Evolutionary conservation across 2,329 filamentous ascomycete genomes (phyloP), one percentile per base, ranked within the genome.

Genomic region (Diaporthe longicolla): DNA sequence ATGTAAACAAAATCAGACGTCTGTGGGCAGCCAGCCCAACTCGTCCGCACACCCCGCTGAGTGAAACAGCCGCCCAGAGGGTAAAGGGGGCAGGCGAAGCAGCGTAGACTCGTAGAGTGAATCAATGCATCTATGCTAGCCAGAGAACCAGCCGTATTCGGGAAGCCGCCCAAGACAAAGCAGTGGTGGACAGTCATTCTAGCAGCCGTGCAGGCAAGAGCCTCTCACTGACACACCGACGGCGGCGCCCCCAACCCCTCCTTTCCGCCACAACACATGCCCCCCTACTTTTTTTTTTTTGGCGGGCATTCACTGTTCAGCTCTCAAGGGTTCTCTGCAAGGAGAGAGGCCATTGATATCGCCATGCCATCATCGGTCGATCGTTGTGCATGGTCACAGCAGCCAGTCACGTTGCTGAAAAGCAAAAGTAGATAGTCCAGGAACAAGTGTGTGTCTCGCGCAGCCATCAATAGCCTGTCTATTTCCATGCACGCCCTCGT

Each of bases 391-490:
- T 29, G 21, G n/a, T n/a, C 15, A 13, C n/a, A 26, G 5, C 32
- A 68, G 63, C 45, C 45, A 35, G n/a, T 37, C 63, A 66, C 19
- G n/a, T 13, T 37, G 48, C 48, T n/a, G 29, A 52, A 32, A 48
- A 52, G 9, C 19, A 37, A 37, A 26, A 37, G 13, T 52, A 37
- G 11, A 13, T 40, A 15, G 45, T 26, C 7, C 3, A 24, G 63
- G 45, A 32, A 52, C 45, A 26, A 15, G 11, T 35, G 13, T 35
- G 13, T 66, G 29, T 52, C 40, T 65, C 63, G 15, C 63, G 72
- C 54, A 73, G 68, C 57, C 71, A 68, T 43, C 57, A 61, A 48
- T 26, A 68, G 63, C 40, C 32, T 63, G n/a, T 54, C 48, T 68
- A 68, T 40, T 54, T 40, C 63, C 63, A 66, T 52, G 40, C 48